Conservation (phyloP, 768 basidiomycete species). For the Erythrobasidium yunnanense region DNA sequence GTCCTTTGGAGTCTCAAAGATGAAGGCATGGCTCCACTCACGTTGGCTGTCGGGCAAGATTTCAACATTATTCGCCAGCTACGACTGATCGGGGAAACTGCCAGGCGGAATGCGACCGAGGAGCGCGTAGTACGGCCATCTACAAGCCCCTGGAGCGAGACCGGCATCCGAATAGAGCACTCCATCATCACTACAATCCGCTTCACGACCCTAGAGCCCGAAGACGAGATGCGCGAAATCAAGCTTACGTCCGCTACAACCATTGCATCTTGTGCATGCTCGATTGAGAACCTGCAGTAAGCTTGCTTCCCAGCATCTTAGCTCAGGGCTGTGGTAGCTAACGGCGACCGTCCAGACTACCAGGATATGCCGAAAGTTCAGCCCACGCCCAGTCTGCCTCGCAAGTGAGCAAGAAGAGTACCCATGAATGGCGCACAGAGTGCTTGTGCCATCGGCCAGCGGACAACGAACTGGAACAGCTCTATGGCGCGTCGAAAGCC, state of each 20-base stretch:
- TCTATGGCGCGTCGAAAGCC: too few relatives aligned
- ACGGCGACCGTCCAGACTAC: too few relatives aligned
- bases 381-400: neutral
- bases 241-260: slow-evolving; percentile 3
- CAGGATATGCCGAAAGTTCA: too few relatives aligned
- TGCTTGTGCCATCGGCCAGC: too few relatives aligned
- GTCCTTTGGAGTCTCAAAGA: slow-evolving; percentile 3
- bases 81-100: neutral
- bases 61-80: neutral
- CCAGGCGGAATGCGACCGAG: too few relatives aligned
- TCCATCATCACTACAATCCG: neutral
- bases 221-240: neutral
- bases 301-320: too few relatives aligned
- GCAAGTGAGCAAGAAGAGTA: too few relatives aligned
- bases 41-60: slow-evolving; percentile 3
- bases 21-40: slow-evolving; percentile 1
- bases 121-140: slow-evolving; percentile 8
- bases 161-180: slow-evolving; percentile 9
- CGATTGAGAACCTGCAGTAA: slow-evolving; percentile 14
- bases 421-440: too few relatives aligned
- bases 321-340: too few relatives aligned
- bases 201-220: neutral
- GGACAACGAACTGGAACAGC: too few relatives aligned
- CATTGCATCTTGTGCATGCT: slow-evolving; percentile 2
- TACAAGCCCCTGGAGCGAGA: slow-evolving; percentile 3